phyloP scores from a whole-genome alignment of 306 rosid species.

The Cicer cuneatum region DNA sequence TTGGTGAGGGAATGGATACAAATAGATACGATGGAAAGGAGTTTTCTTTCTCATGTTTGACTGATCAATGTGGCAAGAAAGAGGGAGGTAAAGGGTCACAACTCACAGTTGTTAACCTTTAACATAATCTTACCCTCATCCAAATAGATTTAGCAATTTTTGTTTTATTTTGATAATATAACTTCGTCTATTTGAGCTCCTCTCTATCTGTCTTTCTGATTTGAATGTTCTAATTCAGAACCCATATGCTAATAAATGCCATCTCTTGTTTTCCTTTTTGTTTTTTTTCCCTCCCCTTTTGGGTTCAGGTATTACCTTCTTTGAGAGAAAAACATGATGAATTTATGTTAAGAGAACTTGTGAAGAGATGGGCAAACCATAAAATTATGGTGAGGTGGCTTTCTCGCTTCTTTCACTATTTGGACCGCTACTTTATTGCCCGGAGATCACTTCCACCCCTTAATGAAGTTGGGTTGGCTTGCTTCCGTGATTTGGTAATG shows the following conservation, averaged over 20 bases:
- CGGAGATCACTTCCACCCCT: slow-evolving; percentile 79
- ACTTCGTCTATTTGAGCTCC: slow-evolving; percentile 14
- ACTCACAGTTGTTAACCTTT: not conserved
- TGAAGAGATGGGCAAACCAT: slow-evolving; percentile 79
- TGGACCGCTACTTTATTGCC: slow-evolving; percentile 79
- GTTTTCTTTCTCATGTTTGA: not conserved
- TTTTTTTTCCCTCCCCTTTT: not conserved
- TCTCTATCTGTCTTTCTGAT: not conserved
- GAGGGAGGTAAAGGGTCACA: not conserved
- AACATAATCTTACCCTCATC: not conserved
- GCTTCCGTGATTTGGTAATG: slow-evolving; percentile 78
- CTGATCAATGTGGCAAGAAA: not conserved
- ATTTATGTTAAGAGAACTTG: slow-evolving; percentile 81
- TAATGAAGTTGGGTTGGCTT: slow-evolving; percentile 75
- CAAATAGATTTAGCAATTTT: not conserved
- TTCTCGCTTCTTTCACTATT: slow-evolving; percentile 72
- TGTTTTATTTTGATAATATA: slow-evolving; percentile 10
- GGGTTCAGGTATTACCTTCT: slow-evolving; percentile 75
- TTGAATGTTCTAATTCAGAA: slow-evolving; percentile 5
- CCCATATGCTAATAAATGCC: slow-evolving; percentile 22
- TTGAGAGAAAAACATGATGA: slow-evolving; percentile 82
- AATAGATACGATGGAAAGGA: not conserved
- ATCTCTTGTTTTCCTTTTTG: not conserved
- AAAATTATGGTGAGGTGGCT: slow-evolving; percentile 79
- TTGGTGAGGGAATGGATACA: not conserved